These are phyloP conservation scores for Russula virescens DNA, from an alignment of 768 basidiomycete species.

Conservation along the genomic window DNA sequence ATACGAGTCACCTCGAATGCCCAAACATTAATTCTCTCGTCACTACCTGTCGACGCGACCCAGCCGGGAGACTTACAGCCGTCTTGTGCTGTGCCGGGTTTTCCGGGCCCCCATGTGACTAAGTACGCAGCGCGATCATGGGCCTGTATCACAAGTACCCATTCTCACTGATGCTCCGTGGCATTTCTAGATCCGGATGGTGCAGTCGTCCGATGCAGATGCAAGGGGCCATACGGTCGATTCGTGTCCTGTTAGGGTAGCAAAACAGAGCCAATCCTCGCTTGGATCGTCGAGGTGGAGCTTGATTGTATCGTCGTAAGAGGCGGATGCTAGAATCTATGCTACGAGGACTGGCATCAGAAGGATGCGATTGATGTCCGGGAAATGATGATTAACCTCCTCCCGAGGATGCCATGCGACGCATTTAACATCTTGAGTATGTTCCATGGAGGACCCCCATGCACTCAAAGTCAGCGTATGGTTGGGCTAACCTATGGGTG, in stretches of 20 bases:
- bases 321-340: slow-evolving; percentile 92
- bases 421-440: slow-evolving; percentile 92
- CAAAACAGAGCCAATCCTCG: slow-evolving; percentile 73
- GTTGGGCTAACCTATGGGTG: slow-evolving; percentile 54
- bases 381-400: slow-evolving; percentile 49
- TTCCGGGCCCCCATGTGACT: slow-evolving; percentile 58
- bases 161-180: slow-evolving; percentile 57
- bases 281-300: slow-evolving; percentile 89
- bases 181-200: slow-evolving; percentile 81
- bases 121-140: slow-evolving; percentile 79
- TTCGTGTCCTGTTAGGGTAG: slow-evolving; percentile 68
- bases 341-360: slow-evolving; percentile 23
- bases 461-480: slow-evolving; percentile 88
- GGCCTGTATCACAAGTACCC: slow-evolving; percentile 50
- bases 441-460: slow-evolving; percentile 93
- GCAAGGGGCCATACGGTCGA: slow-evolving; percentile 94
- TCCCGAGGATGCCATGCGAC: slow-evolving; percentile 94
- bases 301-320: slow-evolving; percentile 95
- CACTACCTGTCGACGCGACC: slow-evolving; percentile 80
- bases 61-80: slow-evolving; percentile 55
- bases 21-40: slow-evolving; percentile 81
- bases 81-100: slow-evolving; percentile 27
- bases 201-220: slow-evolving; percentile 79
- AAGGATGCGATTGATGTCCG: neutral
- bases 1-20: slow-evolving; percentile 48